A percentile compares a stretch with the other conserved stretches of the same genome.
phyloP scores from a whole-genome alignment of 2,329 filamentous ascomycete genomes.

The Conoideocrella luteorostrata region DNA sequence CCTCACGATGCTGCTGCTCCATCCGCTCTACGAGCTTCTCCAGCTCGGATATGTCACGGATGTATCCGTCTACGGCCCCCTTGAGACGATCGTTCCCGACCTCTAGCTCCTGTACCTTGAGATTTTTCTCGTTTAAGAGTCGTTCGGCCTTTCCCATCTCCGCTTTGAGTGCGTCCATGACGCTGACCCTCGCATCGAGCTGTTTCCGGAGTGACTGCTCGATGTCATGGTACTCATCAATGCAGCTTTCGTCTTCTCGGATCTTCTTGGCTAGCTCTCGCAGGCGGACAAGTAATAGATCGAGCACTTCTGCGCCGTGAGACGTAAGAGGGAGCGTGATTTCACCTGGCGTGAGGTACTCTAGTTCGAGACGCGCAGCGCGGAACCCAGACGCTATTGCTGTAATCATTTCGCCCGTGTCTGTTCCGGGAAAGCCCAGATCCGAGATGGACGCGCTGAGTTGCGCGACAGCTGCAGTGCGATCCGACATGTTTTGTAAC shows the following conservation, averaged over 20 bases:
- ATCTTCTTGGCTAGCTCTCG: constrained; percentile 40
- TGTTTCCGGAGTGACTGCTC: constrained; percentile 52
- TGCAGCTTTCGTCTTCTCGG: constrained; percentile 43
- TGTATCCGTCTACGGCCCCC: constrained; percentile 45
- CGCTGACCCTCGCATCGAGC: constrained; percentile 44
- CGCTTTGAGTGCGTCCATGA: constrained; percentile 40
- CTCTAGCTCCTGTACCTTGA: constrained; percentile 40
- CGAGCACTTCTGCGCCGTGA: constrained; percentile 49
- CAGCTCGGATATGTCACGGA: constrained; percentile 46
- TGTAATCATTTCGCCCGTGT: constrained; percentile 42
- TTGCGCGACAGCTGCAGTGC: constrained; percentile 38
- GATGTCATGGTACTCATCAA: constrained; percentile 54
- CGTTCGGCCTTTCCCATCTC: constrained; percentile 31
- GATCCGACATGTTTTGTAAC: constrained; percentile 40
- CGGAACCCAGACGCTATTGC: constrained; percentile 46
- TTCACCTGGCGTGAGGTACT: constrained; percentile 56
- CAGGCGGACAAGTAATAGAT: constrained; percentile 45
- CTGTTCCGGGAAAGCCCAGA: constrained; percentile 45
- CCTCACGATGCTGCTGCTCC: constrained; percentile 32
- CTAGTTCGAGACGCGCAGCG: constrained; percentile 52
- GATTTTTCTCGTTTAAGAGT: constrained; percentile 31
- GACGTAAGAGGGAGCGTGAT: constrained; percentile 44
- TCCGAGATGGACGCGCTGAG: constrained; percentile 38
- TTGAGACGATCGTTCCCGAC: constrained; percentile 43
- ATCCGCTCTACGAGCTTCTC: constrained; percentile 44